Evolutionary conservation across 345 rosid genomes (phyloP).

Genomic region (Euphorbia lathyris): DNA sequence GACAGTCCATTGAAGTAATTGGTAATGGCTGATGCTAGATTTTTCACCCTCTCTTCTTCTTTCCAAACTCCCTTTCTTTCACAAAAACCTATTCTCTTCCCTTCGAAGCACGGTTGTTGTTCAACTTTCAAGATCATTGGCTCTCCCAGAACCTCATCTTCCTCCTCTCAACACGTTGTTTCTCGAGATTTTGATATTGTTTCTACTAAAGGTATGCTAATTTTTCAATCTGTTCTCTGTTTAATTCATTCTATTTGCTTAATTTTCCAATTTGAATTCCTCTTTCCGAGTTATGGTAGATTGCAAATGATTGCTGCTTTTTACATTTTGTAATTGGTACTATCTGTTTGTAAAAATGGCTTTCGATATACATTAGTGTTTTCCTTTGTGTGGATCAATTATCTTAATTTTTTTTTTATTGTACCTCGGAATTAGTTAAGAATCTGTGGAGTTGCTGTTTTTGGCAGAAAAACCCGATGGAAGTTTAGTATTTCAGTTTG

Average conservation of each 20-base stretch:
- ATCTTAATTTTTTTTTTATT: neutral
- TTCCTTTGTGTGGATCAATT: neutral
- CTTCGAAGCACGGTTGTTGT: neutral
- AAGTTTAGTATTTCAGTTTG: conserved; percentile 56
- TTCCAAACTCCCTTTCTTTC: conserved; percentile 17
- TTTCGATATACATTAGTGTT: neutral
- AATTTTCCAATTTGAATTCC: neutral
- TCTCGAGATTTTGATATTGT: conserved; percentile 32
- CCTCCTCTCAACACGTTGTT: conserved; percentile 19
- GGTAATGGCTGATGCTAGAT: neutral
- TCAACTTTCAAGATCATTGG: conserved; percentile 1
- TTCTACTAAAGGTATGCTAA: conserved; percentile 39
- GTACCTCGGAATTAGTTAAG: neutral
- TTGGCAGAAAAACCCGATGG: conserved; percentile 56
- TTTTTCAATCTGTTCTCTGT: neutral
- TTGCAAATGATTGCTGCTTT: neutral
- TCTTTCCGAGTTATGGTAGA: neutral
- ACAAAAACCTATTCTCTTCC: conserved; percentile 13
- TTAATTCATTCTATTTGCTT: neutral
- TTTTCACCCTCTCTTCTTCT: conserved; percentile 17
- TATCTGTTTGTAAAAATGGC: neutral
- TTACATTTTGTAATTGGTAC: neutral
- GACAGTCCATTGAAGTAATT: neutral
- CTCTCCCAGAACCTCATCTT: conserved; percentile 18
- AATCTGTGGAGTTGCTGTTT: neutral